phyloP scores from a whole-genome alignment of 2,329 filamentous ascomycete species.

The Sarocladiaceae sp. region DNA sequence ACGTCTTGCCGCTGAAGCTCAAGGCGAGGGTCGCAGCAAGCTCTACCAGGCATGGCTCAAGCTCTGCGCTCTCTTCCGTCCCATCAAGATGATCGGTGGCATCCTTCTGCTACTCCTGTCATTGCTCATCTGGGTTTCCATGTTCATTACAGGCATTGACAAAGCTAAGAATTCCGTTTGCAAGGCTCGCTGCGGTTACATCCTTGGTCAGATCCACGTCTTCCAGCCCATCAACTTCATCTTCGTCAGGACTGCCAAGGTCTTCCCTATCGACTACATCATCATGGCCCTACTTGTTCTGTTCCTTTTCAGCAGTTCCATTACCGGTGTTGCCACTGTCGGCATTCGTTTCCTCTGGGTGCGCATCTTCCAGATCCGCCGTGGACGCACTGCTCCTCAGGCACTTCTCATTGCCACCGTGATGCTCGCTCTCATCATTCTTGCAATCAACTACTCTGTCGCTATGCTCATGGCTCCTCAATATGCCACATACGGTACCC shows the following conservation, averaged over 20 bases:
- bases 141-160: conserved; percentile 94
- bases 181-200: conserved; percentile 86
- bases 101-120: conserved; percentile 71
- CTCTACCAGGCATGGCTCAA: conserved; percentile 76
- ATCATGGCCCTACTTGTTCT: conserved; percentile 81
- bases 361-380: conserved; percentile 84
- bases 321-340: conserved; percentile 79
- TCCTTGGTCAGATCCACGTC: conserved; percentile 80
- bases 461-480: conserved; percentile 94
- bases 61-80: conserved; percentile 75
- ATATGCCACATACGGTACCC: conserved; percentile 89
- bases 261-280: conserved; percentile 89
- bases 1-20: conserved; percentile 77
- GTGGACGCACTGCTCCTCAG: conserved; percentile 85
- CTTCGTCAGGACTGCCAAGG: conserved; percentile 67
- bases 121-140: conserved; percentile 78
- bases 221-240: conserved; percentile 81
- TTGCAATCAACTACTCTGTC: conserved; percentile 90
- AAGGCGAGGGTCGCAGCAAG: conserved; percentile 70
- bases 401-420: conserved; percentile 88
- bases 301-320: conserved; percentile 83
- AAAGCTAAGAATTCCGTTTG: conserved; percentile 95
- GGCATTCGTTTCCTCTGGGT: conserved; percentile 98
- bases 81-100: conserved; percentile 83
- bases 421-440: conserved; percentile 80